A percentile compares a stretch with the other conserved stretches of the same genome.
Conservation (phyloP, 176 grass and related monocot species). For the Hordeum vulgare region DNA sequence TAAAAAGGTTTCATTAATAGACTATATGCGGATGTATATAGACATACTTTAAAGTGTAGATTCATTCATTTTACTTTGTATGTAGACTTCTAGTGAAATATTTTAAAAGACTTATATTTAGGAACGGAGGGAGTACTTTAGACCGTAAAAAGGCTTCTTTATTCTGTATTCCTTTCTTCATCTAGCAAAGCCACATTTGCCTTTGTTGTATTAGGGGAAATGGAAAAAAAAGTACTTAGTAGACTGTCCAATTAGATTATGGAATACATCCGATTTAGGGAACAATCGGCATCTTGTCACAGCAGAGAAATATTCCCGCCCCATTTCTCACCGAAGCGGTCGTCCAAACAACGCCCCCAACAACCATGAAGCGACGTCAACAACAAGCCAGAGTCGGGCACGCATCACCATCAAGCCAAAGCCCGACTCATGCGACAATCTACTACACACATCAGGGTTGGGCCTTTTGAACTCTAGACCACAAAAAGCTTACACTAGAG, state of each 20-base stretch:
- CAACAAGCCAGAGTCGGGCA: neutral
- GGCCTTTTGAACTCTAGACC: slow-evolving; percentile 12
- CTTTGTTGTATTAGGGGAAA: neutral
- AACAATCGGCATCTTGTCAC: neutral
- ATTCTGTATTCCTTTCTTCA: neutral
- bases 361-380: neutral
- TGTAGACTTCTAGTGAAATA: no score
- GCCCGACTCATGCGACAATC: neutral
- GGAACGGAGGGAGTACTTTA: no score
- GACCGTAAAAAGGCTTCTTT: neutral
- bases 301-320: neutral
- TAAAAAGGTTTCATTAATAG: no score
- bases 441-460: neutral
- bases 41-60: no score
- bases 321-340: neutral
- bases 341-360: neutral
- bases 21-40: no score
- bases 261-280: neutral
- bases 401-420: slow-evolving; percentile 17
- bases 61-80: no score
- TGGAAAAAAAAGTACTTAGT: neutral
- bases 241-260: neutral
- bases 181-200: neutral
- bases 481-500: slow-evolving; percentile 4
- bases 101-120: no score